These are phyloP conservation scores for Penicillium sp. DNA, from an alignment of 2,329 filamentous ascomycete species.

Conservation along the genomic window DNA sequence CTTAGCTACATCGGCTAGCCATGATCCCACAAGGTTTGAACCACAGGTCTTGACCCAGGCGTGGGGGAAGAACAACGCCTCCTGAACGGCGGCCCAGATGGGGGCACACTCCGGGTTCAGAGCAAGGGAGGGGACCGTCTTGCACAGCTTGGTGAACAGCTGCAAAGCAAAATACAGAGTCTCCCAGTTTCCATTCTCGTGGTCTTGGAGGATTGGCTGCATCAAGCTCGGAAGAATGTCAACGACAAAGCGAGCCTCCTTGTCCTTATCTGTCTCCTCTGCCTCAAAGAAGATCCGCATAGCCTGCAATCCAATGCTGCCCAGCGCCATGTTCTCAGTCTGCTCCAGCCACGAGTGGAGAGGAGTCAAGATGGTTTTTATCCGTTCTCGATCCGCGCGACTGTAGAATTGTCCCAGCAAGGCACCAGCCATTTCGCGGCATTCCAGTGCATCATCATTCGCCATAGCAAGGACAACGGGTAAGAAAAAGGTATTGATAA, in stretches of 20 bases:
- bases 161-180: constrained; percentile 71
- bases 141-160: constrained; percentile 64
- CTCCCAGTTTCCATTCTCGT: constrained; percentile 60
- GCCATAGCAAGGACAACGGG: constrained; percentile 80
- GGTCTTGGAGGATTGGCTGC: constrained; percentile 47
- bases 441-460: constrained; percentile 85
- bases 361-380: constrained; percentile 66
- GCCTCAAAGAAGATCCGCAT: constrained; percentile 81
- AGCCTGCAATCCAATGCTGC: constrained; percentile 71
- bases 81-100: constrained; percentile 70
- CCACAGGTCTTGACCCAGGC: constrained; percentile 72
- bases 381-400: constrained; percentile 69
- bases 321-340: constrained; percentile 66
- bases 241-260: constrained; percentile 63
- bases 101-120: constrained; percentile 58
- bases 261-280: constrained; percentile 61
- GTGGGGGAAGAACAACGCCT: constrained; percentile 69
- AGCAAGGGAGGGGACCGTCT: constrained; percentile 62
- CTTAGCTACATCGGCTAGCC: constrained; percentile 74
- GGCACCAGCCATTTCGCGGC: constrained; percentile 74
- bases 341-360: constrained; percentile 75
- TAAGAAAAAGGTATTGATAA: constrained; percentile 77
- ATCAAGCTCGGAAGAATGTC: constrained; percentile 56
- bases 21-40: constrained; percentile 70
- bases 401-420: constrained; percentile 78